Conservation (phyloP, 2,329 filamentous ascomycete genomes). For the Diaporthe ilicicola region DNA sequence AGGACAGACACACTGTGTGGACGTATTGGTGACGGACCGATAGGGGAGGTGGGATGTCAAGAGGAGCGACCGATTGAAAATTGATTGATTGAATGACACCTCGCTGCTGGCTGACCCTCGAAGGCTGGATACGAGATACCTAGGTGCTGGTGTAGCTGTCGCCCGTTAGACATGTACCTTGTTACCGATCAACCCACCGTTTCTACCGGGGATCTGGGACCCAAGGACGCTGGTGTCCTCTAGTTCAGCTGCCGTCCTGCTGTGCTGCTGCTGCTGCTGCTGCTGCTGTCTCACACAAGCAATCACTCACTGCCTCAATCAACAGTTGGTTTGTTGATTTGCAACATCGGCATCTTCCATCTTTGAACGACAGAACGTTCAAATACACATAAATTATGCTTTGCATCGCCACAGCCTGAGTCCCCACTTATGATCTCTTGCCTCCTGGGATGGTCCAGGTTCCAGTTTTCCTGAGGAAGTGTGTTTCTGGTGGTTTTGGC, state of each 20-base stretch:
- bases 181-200: no score
- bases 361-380: no score
- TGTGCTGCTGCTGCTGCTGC: no score
- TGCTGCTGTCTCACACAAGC: neutral
- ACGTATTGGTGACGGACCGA: constrained; percentile 1
- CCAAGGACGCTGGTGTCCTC: neutral
- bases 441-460: neutral
- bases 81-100: neutral
- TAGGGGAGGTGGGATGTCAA: neutral
- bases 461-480: neutral
- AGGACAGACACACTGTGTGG: neutral
- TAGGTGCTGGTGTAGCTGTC: no score
- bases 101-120: neutral
- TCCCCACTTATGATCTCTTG: constrained; percentile 1
- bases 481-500: constrained; percentile 11
- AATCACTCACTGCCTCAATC: neutral
- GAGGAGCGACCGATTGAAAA: neutral
- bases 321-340: neutral
- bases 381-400: neutral
- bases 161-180: no score
- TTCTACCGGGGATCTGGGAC: neutral
- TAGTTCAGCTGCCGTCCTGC: neutral
- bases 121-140: constrained; percentile 8
- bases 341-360: neutral
- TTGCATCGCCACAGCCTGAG: neutral